These are phyloP conservation scores for Hibiscus trionum DNA, from an alignment of 345 rosid genomes.

Conservation along the genomic window DNA sequence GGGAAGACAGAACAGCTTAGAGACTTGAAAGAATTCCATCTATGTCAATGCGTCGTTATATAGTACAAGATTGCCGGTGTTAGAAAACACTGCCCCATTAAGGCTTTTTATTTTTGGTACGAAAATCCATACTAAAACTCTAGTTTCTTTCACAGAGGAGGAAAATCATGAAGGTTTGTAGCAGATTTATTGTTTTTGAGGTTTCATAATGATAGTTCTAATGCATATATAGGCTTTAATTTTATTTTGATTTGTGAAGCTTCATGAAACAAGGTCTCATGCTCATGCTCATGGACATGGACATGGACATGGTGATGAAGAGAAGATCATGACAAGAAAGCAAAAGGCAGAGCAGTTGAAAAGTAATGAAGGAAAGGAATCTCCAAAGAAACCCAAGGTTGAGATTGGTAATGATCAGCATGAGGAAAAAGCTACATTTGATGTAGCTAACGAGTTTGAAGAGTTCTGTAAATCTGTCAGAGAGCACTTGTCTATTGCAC, in stretches of 20 bases:
- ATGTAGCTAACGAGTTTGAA: constrained; percentile 33
- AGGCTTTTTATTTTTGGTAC: not conserved
- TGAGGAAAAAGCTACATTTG: constrained; percentile 23
- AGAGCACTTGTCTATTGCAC: constrained; percentile 46
- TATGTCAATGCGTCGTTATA: not conserved
- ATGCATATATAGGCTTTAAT: not conserved
- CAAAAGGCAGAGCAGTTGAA: constrained; percentile 68
- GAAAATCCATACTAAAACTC: not conserved
- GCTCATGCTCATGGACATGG: not conserved
- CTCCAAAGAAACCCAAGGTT: constrained; percentile 53
- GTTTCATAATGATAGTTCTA: not conserved
- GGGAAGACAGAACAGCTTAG: constrained; percentile 14
- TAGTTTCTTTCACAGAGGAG: not conserved
- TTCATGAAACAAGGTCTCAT: constrained; percentile 71
- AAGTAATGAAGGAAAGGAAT: constrained; percentile 50
- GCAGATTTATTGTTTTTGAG: not conserved
- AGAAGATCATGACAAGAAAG: constrained; percentile 63
- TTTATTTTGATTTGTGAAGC: constrained; percentile 26
- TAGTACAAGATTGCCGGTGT: not conserved
- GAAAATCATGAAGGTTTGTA: constrained; percentile 4
- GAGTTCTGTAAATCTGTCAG: constrained; percentile 44
- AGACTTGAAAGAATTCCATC: not conserved
- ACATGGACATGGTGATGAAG: constrained; percentile 38
- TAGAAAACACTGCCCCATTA: not conserved
- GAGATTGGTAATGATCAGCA: constrained; percentile 26